Evolutionary conservation across 2,329 filamentous ascomycete genomes (phyloP).

Genomic region (Penicillium occitanis): DNA sequence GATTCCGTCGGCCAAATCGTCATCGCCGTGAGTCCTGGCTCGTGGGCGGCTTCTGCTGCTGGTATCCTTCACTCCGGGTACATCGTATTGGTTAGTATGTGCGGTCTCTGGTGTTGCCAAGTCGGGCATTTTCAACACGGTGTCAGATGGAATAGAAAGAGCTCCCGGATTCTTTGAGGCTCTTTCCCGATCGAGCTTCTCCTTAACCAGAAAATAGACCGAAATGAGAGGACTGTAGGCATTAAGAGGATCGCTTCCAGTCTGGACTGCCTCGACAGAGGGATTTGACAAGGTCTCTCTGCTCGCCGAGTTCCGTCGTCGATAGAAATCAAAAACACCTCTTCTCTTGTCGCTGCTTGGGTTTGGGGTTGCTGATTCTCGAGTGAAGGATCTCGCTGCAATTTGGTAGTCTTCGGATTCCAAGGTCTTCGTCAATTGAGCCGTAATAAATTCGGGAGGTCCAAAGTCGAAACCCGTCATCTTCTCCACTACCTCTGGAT

Average conservation of each 20-base stretch:
- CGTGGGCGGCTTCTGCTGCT: slow-evolving; percentile 79
- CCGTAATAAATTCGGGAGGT: slow-evolving; percentile 74
- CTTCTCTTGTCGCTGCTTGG: slow-evolving; percentile 73
- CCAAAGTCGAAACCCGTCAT: slow-evolving; percentile 99
- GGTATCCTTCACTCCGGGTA: slow-evolving; percentile 83
- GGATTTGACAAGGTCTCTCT: slow-evolving; percentile 79
- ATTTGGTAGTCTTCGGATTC: slow-evolving; percentile 93
- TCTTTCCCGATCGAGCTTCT: slow-evolving; percentile 82
- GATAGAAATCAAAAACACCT: slow-evolving; percentile 96
- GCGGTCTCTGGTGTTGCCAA: slow-evolving; percentile 79
- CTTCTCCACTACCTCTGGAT: slow-evolving; percentile 77
- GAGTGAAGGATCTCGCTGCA: slow-evolving; percentile 69
- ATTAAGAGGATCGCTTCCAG: slow-evolving; percentile 84
- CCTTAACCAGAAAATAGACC: slow-evolving; percentile 92
- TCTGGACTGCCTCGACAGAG: slow-evolving; percentile 80
- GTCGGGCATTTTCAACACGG: slow-evolving; percentile 66
- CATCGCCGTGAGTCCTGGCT: slow-evolving; percentile 90
- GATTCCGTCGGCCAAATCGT: slow-evolving; percentile 74
- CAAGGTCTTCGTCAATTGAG: slow-evolving; percentile 79
- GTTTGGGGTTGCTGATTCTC: slow-evolving; percentile 62
- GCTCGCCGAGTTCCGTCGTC: slow-evolving; percentile 85
- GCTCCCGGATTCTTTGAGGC: slow-evolving; percentile 60
- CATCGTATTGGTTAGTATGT: slow-evolving; percentile 88
- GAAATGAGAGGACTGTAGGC: slow-evolving; percentile 90
- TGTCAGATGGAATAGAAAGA: slow-evolving; percentile 56